Base-by-base conservation (phyloP, 257 asterid genomes). In the Catharanthus roseus region DNA sequence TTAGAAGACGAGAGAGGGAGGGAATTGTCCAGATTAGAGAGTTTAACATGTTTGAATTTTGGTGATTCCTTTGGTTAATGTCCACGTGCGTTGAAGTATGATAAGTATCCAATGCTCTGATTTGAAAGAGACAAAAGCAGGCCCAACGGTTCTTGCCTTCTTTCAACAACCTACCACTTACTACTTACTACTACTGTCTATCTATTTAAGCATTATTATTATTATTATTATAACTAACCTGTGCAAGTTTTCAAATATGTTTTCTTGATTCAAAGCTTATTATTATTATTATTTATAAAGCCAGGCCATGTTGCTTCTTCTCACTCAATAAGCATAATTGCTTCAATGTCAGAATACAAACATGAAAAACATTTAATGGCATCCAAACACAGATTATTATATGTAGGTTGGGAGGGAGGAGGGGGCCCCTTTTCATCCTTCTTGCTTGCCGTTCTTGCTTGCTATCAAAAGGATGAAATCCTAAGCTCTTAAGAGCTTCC, bases 101-200 rank as follows among this genome's bases (percentile, higher is more conserved):
- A 21, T 3, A 39, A 68, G 80, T 69, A 71, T 56, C 76, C 73
- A 45, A 76, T 67, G 80, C 67, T 34, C 38, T 62, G 68, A 19
- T 76, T 44, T n/a, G n/a, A 64, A 70, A 44, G 55, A 65, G 76
- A 76, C 80, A 70, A 63, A 76, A 63, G 31, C 61, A 70, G 42
- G 33, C 72, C 64, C 75, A 70, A 55, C 72, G 72, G 72, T 70
- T 65, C 61, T 36, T 55, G 28, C n/a, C n/a, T 26, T 28, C 47
- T 49, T 53, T 53, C 47, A 36, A 4, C 42, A 19, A 41, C 69
- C 62, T 72, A 72, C n/a, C n/a, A n/a, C n/a, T n/a, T n/a, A n/a
- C n/a, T n/a, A n/a, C n/a, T n/a, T n/a, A n/a, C n/a, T n/a, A n/a
- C n/a, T n/a, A n/a, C n/a, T n/a, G n/a, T n/a, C n/a, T n/a, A n/a